Evolutionary conservation across 2,329 filamentous ascomycete genomes (phyloP), one percentile per base, ranked within the genome.

Genomic region (Phialophora tarda): DNA sequence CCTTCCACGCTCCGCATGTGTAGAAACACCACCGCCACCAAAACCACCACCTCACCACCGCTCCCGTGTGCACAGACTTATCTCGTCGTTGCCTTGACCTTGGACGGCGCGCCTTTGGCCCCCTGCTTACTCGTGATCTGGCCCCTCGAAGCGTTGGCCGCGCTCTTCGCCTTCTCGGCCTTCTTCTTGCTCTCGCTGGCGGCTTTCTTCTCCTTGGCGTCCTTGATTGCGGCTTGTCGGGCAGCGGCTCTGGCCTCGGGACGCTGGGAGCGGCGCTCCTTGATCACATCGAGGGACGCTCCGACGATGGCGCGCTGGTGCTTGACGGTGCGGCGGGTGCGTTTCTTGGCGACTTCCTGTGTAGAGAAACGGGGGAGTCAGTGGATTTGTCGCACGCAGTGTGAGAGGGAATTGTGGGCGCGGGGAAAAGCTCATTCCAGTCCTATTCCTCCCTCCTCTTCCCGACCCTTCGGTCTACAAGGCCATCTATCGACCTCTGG

Each of bases 291-390:
- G 83, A 99, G 93, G 73, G 95, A 97, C 76, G 95, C 95, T 88
- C 95, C 95, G 77, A 99, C 95, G 83, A 99, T 96, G 81, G 91
- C 94, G 87, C 95, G 93, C 89, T 99, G 95, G 83, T 91, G 83
- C 91, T 99, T 99, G 85, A 99, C 92, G 79, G 92, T 92, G 81
- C 93, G 92, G 87, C 95, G 95, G 75, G 93, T 93, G 81, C 95
- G 93, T 91, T 98, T 98, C 91, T 99, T 99, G 87, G 94, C 93
- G 80, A 97, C 91, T 89, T 99, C 95, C 95, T 99, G 82, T 55
- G 23, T n/a, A 34, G 10, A 34, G 50, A 38, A 12, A 47, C 2
- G n/a, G 3, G 30, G 32, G 24, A 30, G 59, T 24, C 38, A 44
- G 38, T 44, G 38, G 38, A 44, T n/a, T 44, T 44, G 38, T 8